These are phyloP conservation scores for Linnemannia schmuckeri DNA, from an alignment of 192 early-diverging fungal species.

Conservation along the genomic window DNA sequence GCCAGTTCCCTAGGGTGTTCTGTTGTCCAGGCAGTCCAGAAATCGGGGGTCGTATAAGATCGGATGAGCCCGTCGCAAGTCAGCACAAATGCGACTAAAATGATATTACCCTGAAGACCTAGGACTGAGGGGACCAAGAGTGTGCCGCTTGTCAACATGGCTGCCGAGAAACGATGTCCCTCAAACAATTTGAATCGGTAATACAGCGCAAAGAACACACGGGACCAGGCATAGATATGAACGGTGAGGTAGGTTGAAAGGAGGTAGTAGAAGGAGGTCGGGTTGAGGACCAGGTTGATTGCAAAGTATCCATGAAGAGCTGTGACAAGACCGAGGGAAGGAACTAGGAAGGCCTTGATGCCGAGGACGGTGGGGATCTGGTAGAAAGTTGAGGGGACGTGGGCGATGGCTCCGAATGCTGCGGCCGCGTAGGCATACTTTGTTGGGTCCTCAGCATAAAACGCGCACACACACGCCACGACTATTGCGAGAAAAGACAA, in stretches of 20 bases:
- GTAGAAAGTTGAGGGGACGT: slow-evolving; percentile 49
- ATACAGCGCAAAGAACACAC: slow-evolving; percentile 52
- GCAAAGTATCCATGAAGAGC: slow-evolving; percentile 50
- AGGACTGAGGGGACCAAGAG: slow-evolving; percentile 38
- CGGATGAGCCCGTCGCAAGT: slow-evolving; percentile 22
- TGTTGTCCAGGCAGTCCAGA: slow-evolving; percentile 48
- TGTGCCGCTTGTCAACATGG: slow-evolving; percentile 52
- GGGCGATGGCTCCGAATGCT: slow-evolving; percentile 27
- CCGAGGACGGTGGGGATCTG: slow-evolving; percentile 51
- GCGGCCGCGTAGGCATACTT: slow-evolving; percentile 35
- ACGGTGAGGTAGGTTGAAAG: slow-evolving; percentile 49
- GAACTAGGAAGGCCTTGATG: slow-evolving; percentile 53
- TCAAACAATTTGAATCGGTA: slow-evolving; percentile 51
- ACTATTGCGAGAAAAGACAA: slow-evolving; percentile 2
- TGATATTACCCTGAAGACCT: slow-evolving; percentile 34
- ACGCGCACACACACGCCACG: slow-evolving; percentile 33
- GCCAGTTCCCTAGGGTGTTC: slow-evolving; percentile 43
- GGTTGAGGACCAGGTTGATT: slow-evolving; percentile 38
- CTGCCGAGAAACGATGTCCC: slow-evolving; percentile 35
- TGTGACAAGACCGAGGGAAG: slow-evolving; percentile 36
- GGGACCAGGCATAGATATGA: slow-evolving; percentile 54
- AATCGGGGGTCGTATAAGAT: neutral
- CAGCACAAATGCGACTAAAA: slow-evolving; percentile 24
- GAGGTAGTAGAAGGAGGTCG: slow-evolving; percentile 45
- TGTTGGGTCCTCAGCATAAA: slow-evolving; percentile 45